Conservation (phyloP, 139 green algal genomes). For the Microglena sp. region DNA sequence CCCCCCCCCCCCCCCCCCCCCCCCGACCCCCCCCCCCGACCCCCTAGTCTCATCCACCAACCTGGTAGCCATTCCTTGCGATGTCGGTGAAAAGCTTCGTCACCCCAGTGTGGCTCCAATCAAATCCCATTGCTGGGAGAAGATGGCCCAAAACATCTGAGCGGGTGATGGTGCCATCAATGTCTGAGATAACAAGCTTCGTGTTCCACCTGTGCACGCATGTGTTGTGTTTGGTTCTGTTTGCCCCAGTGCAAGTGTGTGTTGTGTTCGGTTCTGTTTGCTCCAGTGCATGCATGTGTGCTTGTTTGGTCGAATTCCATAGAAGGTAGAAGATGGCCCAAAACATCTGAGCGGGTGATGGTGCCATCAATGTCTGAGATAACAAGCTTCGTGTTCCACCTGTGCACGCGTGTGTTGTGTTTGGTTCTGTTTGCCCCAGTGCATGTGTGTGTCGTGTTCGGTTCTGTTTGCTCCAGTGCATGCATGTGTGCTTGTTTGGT, state of each 20-base stretch:
- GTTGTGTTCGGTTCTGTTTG: too few relatives aligned
- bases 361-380: slow-evolving; percentile 86
- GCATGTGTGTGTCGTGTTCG: too few relatives aligned
- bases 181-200: slow-evolving; percentile 59
- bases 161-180: slow-evolving; percentile 91
- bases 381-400: slow-evolving; percentile 19
- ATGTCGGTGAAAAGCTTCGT: slow-evolving; percentile 70
- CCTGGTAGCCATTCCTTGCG: slow-evolving; percentile 66
- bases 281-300: too few relatives aligned
- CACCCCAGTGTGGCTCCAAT: slow-evolving; percentile 85
- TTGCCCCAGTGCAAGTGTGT: too few relatives aligned
- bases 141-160: slow-evolving; percentile 84
- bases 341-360: slow-evolving; percentile 76
- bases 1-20: too few relatives aligned
- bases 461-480: too few relatives aligned
- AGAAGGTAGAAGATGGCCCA: slow-evolving; percentile 79
- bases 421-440: too few relatives aligned
- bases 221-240: too few relatives aligned
- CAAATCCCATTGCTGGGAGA: slow-evolving; percentile 70
- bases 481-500: too few relatives aligned
- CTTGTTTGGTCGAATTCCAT: slow-evolving; percentile 79
- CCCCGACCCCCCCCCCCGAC: too few relatives aligned
- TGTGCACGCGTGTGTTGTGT: too few relatives aligned
- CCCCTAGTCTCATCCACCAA: slow-evolving; percentile 8
- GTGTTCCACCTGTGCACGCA: slow-evolving; percentile 25